A percentile compares a stretch with the other conserved stretches of the same genome.
phyloP scores from a whole-genome alignment of 2,329 filamentous ascomycete species.

The Hymenoscyphus infarciens region DNA sequence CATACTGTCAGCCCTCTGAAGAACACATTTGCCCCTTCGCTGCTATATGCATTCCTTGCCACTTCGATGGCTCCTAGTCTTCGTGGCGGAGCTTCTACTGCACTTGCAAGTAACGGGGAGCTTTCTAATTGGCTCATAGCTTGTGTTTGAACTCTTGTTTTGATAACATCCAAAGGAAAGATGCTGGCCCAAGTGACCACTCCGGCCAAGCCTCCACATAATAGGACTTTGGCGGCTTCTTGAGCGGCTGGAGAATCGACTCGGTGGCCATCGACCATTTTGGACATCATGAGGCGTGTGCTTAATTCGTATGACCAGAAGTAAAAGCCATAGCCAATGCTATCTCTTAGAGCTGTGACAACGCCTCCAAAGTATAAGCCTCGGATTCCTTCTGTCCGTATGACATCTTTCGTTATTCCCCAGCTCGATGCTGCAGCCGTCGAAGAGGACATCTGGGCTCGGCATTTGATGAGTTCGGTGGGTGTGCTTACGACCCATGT shows the following conservation, averaged over 20 bases:
- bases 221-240: constrained; percentile 59
- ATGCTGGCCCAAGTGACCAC: constrained; percentile 86
- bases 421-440: constrained; percentile 37
- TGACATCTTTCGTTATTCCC: constrained; percentile 59
- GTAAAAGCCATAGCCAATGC: constrained; percentile 94
- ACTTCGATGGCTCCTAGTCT: constrained; percentile 57
- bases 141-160: constrained; percentile 86
- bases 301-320: constrained; percentile 88
- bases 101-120: constrained; percentile 35
- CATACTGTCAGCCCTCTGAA: constrained; percentile 76
- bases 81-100: constrained; percentile 20
- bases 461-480: constrained; percentile 87
- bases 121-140: constrained; percentile 31
- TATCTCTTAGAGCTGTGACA: constrained; percentile 79
- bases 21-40: constrained; percentile 60
- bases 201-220: constrained; percentile 85
- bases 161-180: constrained; percentile 88
- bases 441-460: constrained; percentile 64
- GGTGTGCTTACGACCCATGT: constrained; percentile 85
- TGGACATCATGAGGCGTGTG: constrained; percentile 52
- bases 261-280: constrained; percentile 14
- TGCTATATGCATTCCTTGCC: constrained; percentile 61
- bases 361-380: constrained; percentile 79
- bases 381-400: constrained; percentile 54
- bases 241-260: constrained; percentile 33